A percentile compares a stretch with the other conserved stretches of the same genome.
Conservation (phyloP, 306 rosid species). For the Cyclanthera cordifolia region DNA sequence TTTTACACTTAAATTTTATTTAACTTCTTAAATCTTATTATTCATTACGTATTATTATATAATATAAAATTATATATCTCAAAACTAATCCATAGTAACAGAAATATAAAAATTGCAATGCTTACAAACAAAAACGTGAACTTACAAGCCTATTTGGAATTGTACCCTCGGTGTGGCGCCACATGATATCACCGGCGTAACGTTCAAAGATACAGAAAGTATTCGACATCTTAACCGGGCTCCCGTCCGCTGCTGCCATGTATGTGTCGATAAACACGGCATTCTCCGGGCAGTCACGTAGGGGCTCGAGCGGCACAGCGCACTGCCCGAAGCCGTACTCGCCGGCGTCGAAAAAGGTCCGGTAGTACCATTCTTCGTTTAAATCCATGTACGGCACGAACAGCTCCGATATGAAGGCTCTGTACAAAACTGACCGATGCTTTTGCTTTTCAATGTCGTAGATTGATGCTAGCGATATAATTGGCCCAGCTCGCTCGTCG, state of each 20-base stretch:
- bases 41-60: no score
- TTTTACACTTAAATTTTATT: no score
- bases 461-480: slow-evolving; percentile 47
- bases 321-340: slow-evolving; percentile 49
- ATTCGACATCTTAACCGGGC: slow-evolving; percentile 30
- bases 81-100: no score
- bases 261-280: slow-evolving; percentile 43
- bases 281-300: slow-evolving; percentile 43
- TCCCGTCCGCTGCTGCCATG: slow-evolving; percentile 26
- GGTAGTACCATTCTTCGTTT: slow-evolving; percentile 44
- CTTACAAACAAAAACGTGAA: no score
- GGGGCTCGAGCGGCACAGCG: slow-evolving; percentile 30
- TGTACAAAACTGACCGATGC: slow-evolving; percentile 38
- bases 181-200: slow-evolving; percentile 38
- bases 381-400: slow-evolving; percentile 63
- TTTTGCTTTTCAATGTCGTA: slow-evolving; percentile 33
- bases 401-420: slow-evolving; percentile 43
- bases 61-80: no score
- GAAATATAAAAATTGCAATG: no score
- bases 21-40: no score
- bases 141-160: slow-evolving; percentile 22
- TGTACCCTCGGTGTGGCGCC: slow-evolving; percentile 49
- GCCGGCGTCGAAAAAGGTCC: slow-evolving; percentile 36
- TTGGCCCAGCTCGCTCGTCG: slow-evolving; percentile 38
- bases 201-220: slow-evolving; percentile 55